Base-by-base conservation (phyloP, 192 early-diverging fungal species). In the Backusella westeae region DNA sequence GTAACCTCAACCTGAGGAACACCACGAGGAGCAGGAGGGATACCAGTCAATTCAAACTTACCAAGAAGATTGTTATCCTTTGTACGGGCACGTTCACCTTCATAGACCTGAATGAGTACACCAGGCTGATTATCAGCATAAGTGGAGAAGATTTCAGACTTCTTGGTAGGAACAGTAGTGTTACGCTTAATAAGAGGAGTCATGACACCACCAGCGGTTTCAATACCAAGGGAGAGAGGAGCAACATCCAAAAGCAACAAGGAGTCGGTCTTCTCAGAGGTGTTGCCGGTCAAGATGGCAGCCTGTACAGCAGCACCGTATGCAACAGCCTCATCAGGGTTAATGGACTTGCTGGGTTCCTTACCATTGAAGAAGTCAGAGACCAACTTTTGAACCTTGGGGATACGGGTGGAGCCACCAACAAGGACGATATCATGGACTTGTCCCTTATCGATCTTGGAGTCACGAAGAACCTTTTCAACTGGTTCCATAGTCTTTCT, bases 61-160 rank as follows among this genome's bases (percentile, higher is more conserved):
- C 97, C 97, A 80, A 99, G 93, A 77, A 96, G 83, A 91, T 98
- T 96, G 94, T 99, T 98, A 88, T 99, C 96, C 91, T 95, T 95
- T 80, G 96, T 98, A 82, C 93, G 92, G 41, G 95, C 85, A 89
- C 97, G 96, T 88, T 99, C 96, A 82, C 97, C 97, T 89, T 98
- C 96, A 90, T 91, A 99, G 29, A 99, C 96, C 85, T 92, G 94
- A 86, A 99, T 96, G 80, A 98, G 93, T 72, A 99, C 96, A 74
- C 95, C 95, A 38, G 97, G 96, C 83, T 99, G 97, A 12, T 96
- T 96, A 82, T 99, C 97, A 59, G 95, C 96, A n/a, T 96, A 96
- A 29, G 97, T 99, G 77, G 97, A 98, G 91, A 99, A 99, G 75
- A 96, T 91, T 84, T 99, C 96, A 26, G 92, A 93, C 89, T 99